Evolutionary conservation across 2,329 filamentous ascomycete genomes (phyloP).

Genomic region (Venturia nashicola): DNA sequence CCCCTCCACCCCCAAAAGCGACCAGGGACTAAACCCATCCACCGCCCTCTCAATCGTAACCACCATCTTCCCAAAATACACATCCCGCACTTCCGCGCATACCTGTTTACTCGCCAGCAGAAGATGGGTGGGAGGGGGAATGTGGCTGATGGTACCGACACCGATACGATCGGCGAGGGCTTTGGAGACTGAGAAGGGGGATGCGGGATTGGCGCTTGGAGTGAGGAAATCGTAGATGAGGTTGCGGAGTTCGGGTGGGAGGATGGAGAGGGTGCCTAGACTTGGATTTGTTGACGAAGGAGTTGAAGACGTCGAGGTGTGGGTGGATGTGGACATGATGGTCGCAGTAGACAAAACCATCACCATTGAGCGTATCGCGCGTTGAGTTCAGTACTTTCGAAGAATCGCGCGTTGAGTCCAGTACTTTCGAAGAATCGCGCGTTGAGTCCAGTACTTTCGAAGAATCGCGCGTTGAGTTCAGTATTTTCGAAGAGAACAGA

Average conservation of each 20-base stretch:
- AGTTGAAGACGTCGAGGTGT: too few species aligned
- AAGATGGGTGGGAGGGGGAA: neutral
- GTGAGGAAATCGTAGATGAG: constrained; percentile 2
- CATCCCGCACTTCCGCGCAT: neutral
- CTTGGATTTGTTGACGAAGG: neutral
- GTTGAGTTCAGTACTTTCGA: too few species aligned
- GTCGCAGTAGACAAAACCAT: too few species aligned
- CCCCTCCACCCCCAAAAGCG: neutral
- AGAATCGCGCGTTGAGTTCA: too few species aligned
- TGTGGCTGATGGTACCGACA: neutral
- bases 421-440: too few species aligned
- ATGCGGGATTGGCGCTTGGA: neutral
- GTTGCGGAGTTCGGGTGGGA: constrained; percentile 5
- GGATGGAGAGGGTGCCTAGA: neutral
- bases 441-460: too few species aligned
- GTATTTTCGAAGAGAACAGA: too few species aligned
- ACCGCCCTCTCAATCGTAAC: constrained; percentile 3
- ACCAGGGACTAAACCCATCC: neutral
- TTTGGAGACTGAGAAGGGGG: neutral
- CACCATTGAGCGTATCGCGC: too few species aligned
- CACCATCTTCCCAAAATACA: neutral
- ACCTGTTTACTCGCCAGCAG: neutral
- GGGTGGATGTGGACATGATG: too few species aligned
- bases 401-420: too few species aligned
- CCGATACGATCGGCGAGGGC: neutral